Evolutionary conservation across 176 grass and related monocot species (phyloP), one percentile per base, ranked within the genome.

Genomic region (Cenchrus purpureus): DNA sequence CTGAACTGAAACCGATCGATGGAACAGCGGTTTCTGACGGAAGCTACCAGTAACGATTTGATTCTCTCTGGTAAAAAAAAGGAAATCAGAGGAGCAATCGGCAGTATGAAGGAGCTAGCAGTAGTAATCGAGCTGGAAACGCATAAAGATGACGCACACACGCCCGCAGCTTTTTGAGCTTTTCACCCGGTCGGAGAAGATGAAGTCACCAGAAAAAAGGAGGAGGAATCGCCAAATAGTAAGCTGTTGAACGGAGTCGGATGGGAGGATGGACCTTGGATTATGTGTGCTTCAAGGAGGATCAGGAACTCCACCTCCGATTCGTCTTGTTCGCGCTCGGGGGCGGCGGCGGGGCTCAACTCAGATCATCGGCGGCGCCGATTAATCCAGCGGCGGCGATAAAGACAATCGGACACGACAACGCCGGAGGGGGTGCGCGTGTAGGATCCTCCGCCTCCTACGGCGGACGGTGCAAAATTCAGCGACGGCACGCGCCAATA

Each of bases 71-170:
- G 25, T 3, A 50, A 32, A 71, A 60, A 14, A 28, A 29, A 40
- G 8, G 4, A 46, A 37, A 40, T 74, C 29, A 6, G 4, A 0
- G 43, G 31, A 44, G n/a, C 2, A 55, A 13, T 22, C 1, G 37
- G 8, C 25, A 19, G 22, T 15, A 11, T 40, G 37, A 40, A 40
- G 13, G 13, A 40, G 53, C 52, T 57, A 7, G 4, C 4, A 1
- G 20, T 13, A 28, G 20, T 15, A 17, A 12, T 10, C 5, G 5
- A 16, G 8, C 40, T 40, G 37, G 37, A 40, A 87, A 75, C 60
- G 69, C 71, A 82, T 82, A 87, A 87, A 87, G 85, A 75, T 4
- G 15, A 29, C 43, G 43, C 58, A 29, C 56, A 56, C 55, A 25
- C 20, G n/a, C 54, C 0, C 17, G 55, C 59, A 62, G 59, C n/a